phyloP scores from a whole-genome alignment of 176 grass and related monocot species.

The Pontederia paniculata region DNA sequence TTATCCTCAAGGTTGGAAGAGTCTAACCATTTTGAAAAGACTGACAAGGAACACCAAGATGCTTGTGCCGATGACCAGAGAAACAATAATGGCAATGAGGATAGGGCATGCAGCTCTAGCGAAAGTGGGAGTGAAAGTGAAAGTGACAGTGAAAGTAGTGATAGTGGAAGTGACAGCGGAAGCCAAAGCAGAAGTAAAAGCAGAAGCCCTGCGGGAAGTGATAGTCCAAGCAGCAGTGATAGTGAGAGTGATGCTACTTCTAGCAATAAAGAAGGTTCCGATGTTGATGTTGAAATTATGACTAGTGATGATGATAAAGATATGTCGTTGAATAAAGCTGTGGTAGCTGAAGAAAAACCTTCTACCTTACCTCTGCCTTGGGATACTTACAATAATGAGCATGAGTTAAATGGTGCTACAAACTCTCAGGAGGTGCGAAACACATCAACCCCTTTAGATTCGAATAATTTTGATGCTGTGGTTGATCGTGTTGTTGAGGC shows the following conservation, averaged over 20 bases:
- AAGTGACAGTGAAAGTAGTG: slow-evolving; percentile 87
- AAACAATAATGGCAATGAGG: slow-evolving; percentile 49
- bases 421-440: slow-evolving; percentile 38
- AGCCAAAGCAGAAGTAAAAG: too few species aligned
- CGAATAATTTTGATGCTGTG: slow-evolving; percentile 43
- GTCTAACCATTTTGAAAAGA: slow-evolving; percentile 39
- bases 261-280: slow-evolving; percentile 82
- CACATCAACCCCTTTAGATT: slow-evolving; percentile 44
- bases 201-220: slow-evolving; percentile 46
- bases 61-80: slow-evolving; percentile 28
- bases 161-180: slow-evolving; percentile 72
- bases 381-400: slow-evolving; percentile 18
- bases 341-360: slow-evolving; percentile 46
- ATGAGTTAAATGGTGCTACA: slow-evolving; percentile 46
- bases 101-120: slow-evolving; percentile 57
- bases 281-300: slow-evolving; percentile 77
- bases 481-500: slow-evolving; percentile 20
- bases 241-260: slow-evolving; percentile 90
- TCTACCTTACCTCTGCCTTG: slow-evolving; percentile 34
- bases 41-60: slow-evolving; percentile 31
- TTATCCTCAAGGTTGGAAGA: slow-evolving; percentile 44
- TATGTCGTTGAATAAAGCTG: slow-evolving; percentile 28
- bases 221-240: slow-evolving; percentile 71
- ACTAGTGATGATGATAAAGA: slow-evolving; percentile 70
- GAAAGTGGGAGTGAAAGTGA: slow-evolving; percentile 79